Conservation (phyloP, 2,329 filamentous ascomycete genomes). For the Purpureocillium lavendulum region DNA sequence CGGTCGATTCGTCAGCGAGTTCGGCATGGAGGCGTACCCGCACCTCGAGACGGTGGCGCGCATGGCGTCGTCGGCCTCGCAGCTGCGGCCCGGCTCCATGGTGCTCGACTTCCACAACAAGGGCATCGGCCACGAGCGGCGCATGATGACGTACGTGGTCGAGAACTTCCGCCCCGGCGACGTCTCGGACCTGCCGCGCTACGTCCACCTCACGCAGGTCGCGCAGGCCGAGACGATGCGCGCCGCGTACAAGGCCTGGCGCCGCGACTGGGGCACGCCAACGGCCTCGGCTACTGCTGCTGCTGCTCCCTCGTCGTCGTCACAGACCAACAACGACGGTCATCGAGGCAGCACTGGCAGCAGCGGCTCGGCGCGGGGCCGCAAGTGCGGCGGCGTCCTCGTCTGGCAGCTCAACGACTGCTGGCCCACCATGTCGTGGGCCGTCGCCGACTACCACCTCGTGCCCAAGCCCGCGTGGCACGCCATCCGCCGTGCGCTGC, state of each 20-base stretch:
- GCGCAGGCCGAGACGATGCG: constrained; percentile 45
- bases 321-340: no score
- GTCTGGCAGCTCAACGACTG: constrained; percentile 67
- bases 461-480: constrained; percentile 54
- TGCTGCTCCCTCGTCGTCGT: no score
- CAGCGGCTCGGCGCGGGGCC: no score
- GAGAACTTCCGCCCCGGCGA: constrained; percentile 61
- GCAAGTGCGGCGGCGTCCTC: constrained; percentile 51
- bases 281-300: constrained; percentile 31
- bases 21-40: constrained; percentile 59
- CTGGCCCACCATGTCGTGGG: constrained; percentile 60
- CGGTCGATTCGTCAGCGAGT: constrained; percentile 76
- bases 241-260: constrained; percentile 47
- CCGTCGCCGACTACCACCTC: constrained; percentile 54
- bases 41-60: constrained; percentile 38
- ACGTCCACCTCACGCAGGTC: constrained; percentile 61
- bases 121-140: constrained; percentile 66
- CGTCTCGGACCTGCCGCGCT: constrained; percentile 48
- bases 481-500: constrained; percentile 47
- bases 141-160: constrained; percentile 65
- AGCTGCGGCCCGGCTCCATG: constrained; percentile 56
- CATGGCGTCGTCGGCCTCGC: no score
- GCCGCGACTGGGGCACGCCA: constrained; percentile 49
- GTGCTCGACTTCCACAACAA: constrained; percentile 81
- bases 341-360: no score